Conservation (phyloP, 208 protist genomes). For the Porcisia hertigi region DNA sequence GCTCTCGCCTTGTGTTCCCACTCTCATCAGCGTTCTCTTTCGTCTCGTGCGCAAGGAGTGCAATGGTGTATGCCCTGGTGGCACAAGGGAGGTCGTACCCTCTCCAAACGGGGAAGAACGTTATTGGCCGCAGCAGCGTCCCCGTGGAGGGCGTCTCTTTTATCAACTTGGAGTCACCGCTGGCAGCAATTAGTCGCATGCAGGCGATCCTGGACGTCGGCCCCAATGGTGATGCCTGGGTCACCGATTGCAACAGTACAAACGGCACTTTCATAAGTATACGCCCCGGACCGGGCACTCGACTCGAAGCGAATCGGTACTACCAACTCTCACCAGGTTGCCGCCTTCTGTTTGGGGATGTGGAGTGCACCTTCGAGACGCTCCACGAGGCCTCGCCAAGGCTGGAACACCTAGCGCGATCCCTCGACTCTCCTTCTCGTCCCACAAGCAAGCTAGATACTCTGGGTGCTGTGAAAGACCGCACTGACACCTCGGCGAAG, state of each 20-base stretch:
- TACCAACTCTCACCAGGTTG: conserved; percentile 76
- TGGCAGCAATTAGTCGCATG: conserved; percentile 68
- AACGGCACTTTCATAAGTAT: conserved; percentile 83
- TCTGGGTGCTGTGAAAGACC: not conserved
- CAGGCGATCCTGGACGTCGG: conserved; percentile 81
- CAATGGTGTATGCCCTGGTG: conserved; percentile 23
- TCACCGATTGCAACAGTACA: conserved; percentile 83
- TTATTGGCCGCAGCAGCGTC: conserved; percentile 67
- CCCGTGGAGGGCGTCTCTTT: conserved; percentile 60
- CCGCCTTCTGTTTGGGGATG: conserved; percentile 82
- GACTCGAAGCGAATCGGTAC: conserved; percentile 68
- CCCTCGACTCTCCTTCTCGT: not conserved
- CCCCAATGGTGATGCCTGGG: conserved; percentile 84
- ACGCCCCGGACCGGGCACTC: conserved; percentile 44
- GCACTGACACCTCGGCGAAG: not conserved
- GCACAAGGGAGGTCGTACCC: conserved; percentile 27
- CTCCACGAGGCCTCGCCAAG: not conserved
- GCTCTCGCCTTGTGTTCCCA: not conserved
- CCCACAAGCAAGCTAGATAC: conserved; percentile 20
- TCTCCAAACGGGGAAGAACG: conserved; percentile 63
- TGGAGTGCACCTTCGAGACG: conserved; percentile 44
- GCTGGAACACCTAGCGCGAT: not conserved
- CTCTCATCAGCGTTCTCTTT: not conserved
- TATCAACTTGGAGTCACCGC: conserved; percentile 67
- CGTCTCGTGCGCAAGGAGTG: conserved; percentile 3